A percentile compares a stretch with the other conserved stretches of the same genome.
Conservation (phyloP, 1,284 basidiomycete species). For the Rhizoctonia solani region DNA sequence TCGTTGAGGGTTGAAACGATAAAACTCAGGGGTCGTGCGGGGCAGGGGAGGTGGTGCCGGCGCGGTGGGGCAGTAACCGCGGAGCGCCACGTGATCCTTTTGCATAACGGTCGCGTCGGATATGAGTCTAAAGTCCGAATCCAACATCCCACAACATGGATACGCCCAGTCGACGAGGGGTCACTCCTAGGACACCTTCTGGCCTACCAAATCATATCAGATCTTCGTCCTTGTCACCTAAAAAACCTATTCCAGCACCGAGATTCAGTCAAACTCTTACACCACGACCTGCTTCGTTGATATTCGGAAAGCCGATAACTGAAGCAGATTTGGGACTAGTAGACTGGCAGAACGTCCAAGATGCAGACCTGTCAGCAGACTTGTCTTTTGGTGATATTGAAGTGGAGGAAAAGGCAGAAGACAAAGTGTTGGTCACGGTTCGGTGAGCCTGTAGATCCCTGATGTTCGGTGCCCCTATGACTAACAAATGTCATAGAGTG, state of each 20-base stretch:
- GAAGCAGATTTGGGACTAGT: constrained; percentile 76
- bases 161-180: constrained; percentile 7
- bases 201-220: constrained; percentile 2
- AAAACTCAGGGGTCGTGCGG: neutral
- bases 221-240: neutral
- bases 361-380: constrained; percentile 42
- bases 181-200: constrained; percentile 20
- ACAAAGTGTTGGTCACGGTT: constrained; percentile 87
- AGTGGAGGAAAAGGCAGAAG: constrained; percentile 62
- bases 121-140: neutral
- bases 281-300: constrained; percentile 6
- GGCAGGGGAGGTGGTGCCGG: neutral
- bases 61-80: neutral
- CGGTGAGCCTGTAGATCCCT: constrained; percentile 55
- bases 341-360: constrained; percentile 60
- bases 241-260: constrained; percentile 24
- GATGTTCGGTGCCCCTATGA: constrained; percentile 23
- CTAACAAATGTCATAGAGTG: constrained; percentile 18
- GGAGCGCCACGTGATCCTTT: neutral
- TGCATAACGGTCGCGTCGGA: neutral
- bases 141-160: constrained; percentile 13
- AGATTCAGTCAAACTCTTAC: constrained; percentile 7
- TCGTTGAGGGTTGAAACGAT: no score
- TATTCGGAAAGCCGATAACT: constrained; percentile 15
- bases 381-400: constrained; percentile 58